Base-by-base conservation (phyloP, 2,329 filamentous ascomycete species). In the Colletotrichum liriopes region DNA sequence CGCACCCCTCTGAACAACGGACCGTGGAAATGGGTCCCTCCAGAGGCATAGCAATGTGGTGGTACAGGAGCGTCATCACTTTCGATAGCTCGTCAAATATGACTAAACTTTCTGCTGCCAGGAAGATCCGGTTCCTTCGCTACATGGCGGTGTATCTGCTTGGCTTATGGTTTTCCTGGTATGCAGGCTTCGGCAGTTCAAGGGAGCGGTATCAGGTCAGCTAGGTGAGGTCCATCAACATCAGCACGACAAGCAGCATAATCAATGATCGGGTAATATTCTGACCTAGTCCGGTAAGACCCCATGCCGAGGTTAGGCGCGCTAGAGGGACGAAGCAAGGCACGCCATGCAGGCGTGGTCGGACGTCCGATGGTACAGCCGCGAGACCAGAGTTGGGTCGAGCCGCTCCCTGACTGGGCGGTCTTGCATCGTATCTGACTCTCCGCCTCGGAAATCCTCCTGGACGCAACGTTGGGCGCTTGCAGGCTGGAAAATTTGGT, bases 361-460 rank as follows among this genome's bases (percentile, higher is more conserved):
- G 70, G 70, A 72, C 70, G 70, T 72, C 70, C 70, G 70, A 69
- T 49, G 55, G 47, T 45, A 64, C 59, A 69, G 52, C 59, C 65
- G 65, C 65, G 58, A 58, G 32, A 56, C 47, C 63, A 43, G 55
- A 32, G 55, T 29, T 61, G 39, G 45, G 55, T 26, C 23, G 41
- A 62, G 37, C 60, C 20, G 54, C 39, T 64, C 63, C 37, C 23
- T 41, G 58, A 35, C 26, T 56, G 49, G 49, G 32, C 23, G 26
- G 11, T 26, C n/a, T 5, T 47, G 41, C 39, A 20, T 63, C 56
- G 20, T 32, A 14, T 26, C 29, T 14, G 12, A 51, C 16, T 51
- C 23, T 16, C 9, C 58, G 41, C 49, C 51, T 58, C 41, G 54
- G 20, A 29, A 41, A 54, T 51, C 23, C 18, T 14, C 47, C 58